Base-by-base conservation (phyloP, 768 basidiomycete genomes). In the Calvatia gigantea region DNA sequence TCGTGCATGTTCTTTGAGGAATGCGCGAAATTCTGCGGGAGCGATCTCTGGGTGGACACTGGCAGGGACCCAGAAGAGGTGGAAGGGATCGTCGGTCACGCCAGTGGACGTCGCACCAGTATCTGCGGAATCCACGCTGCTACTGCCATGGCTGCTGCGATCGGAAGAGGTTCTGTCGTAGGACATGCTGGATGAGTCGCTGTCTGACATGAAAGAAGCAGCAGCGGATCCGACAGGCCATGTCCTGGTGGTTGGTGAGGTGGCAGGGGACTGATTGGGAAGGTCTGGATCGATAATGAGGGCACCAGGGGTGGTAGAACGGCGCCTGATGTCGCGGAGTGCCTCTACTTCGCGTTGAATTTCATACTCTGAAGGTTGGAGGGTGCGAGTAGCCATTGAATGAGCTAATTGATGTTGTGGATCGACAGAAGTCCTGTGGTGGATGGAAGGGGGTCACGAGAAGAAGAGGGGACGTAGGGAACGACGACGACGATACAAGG, bases 31-130 rank as follows among this genome's bases (percentile, higher is more conserved):
- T 70, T 98, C 94, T 44, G 86, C 89, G 21, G 97, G 97, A 0
- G 95, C 96, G 65, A 99, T 91, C 75, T 99, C 97, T 28, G 97
- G 97, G 68, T 98, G 97, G 32, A 98, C 77, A 56, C 88, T 84
- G 14, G 97, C 97, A 51, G 97, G 97, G 27, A 99, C 94, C 97
- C 97, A 99, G 79, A 98, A 98, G 60, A 98, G 83, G 70, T 93
- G 89, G 64, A 87, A 86, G 2, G 91, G 87, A 73, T 96, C 91
- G 63, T 91, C 86, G 35, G 79, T 69, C 65, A 70, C 72, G 44
- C 69, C 73, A 60, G 73, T 75, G 54, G 73, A 62, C 38, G 60
- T 60, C 35, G 61, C 54, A 46, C 63, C 59, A 17, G 64, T 60
- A 55, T 59, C 54, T 15, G 23, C 25, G 17, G 58, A 45, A 29